Evolutionary conservation across 192 early-diverging fungal genomes (phyloP).

Genomic region (Linnemannia exigua): DNA sequence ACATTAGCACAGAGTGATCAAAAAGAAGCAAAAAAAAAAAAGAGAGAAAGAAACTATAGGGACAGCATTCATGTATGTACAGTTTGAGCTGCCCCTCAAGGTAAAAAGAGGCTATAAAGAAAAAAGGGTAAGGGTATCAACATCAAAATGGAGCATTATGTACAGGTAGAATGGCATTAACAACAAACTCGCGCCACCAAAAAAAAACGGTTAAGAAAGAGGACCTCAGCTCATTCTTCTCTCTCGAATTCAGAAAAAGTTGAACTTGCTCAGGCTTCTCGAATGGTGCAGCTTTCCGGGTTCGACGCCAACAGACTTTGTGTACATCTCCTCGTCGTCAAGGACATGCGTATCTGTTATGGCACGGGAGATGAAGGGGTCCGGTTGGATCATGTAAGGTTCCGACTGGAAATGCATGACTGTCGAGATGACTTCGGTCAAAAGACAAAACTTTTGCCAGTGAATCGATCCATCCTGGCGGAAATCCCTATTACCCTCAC

Average conservation of each 20-base stretch:
- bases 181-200: background rate
- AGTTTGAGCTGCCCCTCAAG: background rate
- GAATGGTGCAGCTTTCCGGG: constrained; percentile 51
- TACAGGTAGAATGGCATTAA: background rate
- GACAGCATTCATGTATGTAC: background rate
- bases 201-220: background rate
- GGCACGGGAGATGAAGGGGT: constrained; percentile 49
- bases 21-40: too few species aligned
- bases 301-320: constrained; percentile 55
- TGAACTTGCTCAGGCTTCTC: constrained; percentile 51
- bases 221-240: background rate
- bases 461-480: constrained; percentile 76
- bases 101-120: background rate
- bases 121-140: background rate
- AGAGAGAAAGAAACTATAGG: background rate
- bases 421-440: constrained; percentile 75
- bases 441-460: constrained; percentile 78
- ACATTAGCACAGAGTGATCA: too few species aligned
- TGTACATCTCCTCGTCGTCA: constrained; percentile 59
- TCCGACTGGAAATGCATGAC: constrained; percentile 69
- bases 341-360: constrained; percentile 52
- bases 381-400: constrained; percentile 51
- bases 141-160: background rate
- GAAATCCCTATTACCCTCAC: constrained; percentile 78
- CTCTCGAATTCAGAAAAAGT: constrained; percentile 17